Base-by-base conservation (phyloP, 495 filamentous ascomycete genomes). In the Daldinia loculata region DNA sequence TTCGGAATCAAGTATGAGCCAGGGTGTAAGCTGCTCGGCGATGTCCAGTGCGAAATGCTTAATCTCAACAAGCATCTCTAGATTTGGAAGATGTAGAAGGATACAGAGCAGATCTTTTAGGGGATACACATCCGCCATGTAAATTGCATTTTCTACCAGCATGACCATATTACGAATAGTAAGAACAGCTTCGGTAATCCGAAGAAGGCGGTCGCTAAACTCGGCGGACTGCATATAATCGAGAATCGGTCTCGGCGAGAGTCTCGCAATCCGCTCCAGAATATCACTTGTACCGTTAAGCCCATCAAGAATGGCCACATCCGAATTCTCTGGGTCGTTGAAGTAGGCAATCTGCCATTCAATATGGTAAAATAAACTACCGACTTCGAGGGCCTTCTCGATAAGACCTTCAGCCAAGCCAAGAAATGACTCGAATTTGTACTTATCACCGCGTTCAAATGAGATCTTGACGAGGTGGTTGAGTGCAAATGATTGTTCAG, bases 381-480 rank as follows among this genome's bases (percentile, higher is more conserved):
- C 89, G 41, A 95, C 83, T 53, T 91, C 87, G 19, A 97, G 83
- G 5, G 91, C 88, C 75, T 93, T 95, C 70, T 92, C 90, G 70
- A 97, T 91, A 26, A 99, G 84, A 12, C 91, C 91, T 76, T 98
- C 95, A 2, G 93, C 93, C 38, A 99, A 84, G 34, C 93, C 89
- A n/a, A 91, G 89, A 74, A 97, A 98, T 3, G 90, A 89, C 63
- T 97, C 94, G 64, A 97, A 97, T 68, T 92, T 91, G 79, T 96
- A 97, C 75, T 97, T 97, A 75, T 98, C 96, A 30, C 94, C 95
- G 32, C 93, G 86, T 77, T 98, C 94, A 62, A 92, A 93, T 0
- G 94, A 97, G 17, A 97, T 97, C 77, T 97, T 95, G 63, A 98
- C 94, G 12, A 99, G 82, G 76, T 98, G 95, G 63, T 93, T 93